Evolutionary conservation across 2,329 filamentous ascomycete species (phyloP), one percentile per base, ranked within the genome.

Genomic region (Diaporthe citri): DNA sequence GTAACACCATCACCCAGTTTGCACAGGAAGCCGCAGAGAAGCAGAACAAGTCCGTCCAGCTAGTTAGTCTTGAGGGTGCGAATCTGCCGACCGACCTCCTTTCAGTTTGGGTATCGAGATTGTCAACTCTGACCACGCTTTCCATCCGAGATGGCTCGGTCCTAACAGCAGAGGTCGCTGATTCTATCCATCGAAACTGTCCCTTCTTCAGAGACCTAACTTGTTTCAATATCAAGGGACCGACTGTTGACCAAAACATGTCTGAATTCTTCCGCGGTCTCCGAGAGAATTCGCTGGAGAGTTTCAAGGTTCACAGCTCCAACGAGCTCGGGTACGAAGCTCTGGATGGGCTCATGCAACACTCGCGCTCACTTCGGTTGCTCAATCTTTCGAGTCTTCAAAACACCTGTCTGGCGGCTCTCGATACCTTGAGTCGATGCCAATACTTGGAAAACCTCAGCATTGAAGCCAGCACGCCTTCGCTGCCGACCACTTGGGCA

Each of bases 91-190:
- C 87, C 10, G 83, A 83, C 66, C 83, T 87, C 7, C 84, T 95
- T 7, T 84, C 88, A 0, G 83, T 82, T 39, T 94, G 92, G 92
- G 86, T 90, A 20, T 86, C 89, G 17, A 85, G 88, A 43, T 82
- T 94, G 36, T 86, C 89, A 1, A 87, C 89, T 36, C 83, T 95
- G 12, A 88, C 86, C 72, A 87, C 86, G 1, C 84, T 95, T 46
- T 88, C 90, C 22, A 83, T 94, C 2, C 91, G 87, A 81, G 89
- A 93, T 76, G 92, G 92, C 4, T 87, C 87, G 52, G 87, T 89
- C 13, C 85, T 95, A 1, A 88, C 87, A 55, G 84, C 89, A 69
- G 86, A 89, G 73, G 86, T 88, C 2, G 88, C 89, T 43, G 83
- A 84, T 17, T 86, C 89, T 4, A 88, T 95, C 64, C 85, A 87